Base-by-base conservation (phyloP, 2,329 filamentous ascomycete species). In the Fusarium sp. region DNA sequence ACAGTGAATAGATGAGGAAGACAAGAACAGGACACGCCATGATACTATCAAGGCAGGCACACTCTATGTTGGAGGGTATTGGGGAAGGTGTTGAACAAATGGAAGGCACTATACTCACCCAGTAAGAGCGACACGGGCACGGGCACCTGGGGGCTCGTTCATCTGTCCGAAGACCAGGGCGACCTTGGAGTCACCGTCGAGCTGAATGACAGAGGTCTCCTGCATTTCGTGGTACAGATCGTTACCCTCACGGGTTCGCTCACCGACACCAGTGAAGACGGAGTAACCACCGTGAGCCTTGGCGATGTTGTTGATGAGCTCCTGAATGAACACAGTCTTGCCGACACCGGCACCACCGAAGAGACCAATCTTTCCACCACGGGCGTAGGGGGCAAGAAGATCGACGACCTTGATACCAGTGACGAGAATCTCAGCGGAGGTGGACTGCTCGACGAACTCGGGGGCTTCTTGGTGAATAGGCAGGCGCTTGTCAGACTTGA, bases 191-290 rank as follows among this genome's bases (percentile, higher is more conserved):
- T 98, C 96, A 87, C 97, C 97, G 78, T 99, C 97, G 79, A 99
- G 95, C 88, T 99, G 92, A 88, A 99, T 99, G 91, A 99, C 97
- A 84, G 94, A 95, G 80, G 97, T 99, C 90, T 99, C 96, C 91
- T 98, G 97, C 97, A 99, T 99, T 92, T 99, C 97, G 90, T 99
- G 96, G 93, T 99, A 99, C 91, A 99, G 88, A 93, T 99, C 97
- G 92, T 99, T 99, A 92, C 97, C 97, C 93, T 99, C 97, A 95
- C 97, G 97, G 85, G 97, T 99, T 91, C 97, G 96, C 93, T 99
- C 97, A 86, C 97, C 97, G 88, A 99, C 97, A 96, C 97, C 97
- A 85, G 95, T 98, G 93, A 99, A 99, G 86, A 99, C 97, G 80
- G 97, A 99, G 94, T 97, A 99, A 97, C 97, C 97, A 97, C 97